Base-by-base conservation (phyloP, 768 basidiomycete genomes). In the Kwoniella pini region DNA sequence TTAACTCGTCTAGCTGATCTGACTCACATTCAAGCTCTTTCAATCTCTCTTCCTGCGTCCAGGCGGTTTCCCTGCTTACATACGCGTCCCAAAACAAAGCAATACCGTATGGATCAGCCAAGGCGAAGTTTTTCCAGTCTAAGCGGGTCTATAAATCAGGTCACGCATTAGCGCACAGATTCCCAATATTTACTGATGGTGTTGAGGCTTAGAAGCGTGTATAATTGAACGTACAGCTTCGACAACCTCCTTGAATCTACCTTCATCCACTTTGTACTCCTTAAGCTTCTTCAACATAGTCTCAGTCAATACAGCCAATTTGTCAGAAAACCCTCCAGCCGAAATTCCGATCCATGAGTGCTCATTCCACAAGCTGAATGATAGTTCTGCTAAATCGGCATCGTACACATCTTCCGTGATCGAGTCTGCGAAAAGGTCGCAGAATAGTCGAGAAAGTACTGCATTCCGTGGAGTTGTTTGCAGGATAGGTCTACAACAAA, bases 381-480 rank as follows among this genome's bases (percentile, higher is more conserved):
- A 80, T 33, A 98, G 82, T 26, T 93, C 93, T 13, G 95, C 96
- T 24, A 98, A 84, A 40, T 89, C 88, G 11, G 96, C 96, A 71
- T 93, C 88, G 74, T 98, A 98, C 0, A 90, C 82, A 68, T 88
- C 92, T 79, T 99, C 96, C 5, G 86, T 86, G 51, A 98, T 84
- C 2, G 90, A 85, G 71, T 99, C 96, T 27, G 85, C 86, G 67
- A 97, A 88, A 30, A 98, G 82, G 64, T 93, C 89, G 52, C 86
- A 81, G 77, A 87, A 93, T 12, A 99, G 87, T 86, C 86, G 83
- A 7, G 89, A 91, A 53, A 91, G 81, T 6, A 92, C 87, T 38
- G 86, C 79, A 58, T 87, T 82, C 44, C 87, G 83, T 0, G 94
- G 83, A 24, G 90, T 76, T 6, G 72, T 60, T 48, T 81, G 72